phyloP scores from a whole-genome alignment of 2,329 filamentous ascomycete species.

The Pyrenophora seminiperda region DNA sequence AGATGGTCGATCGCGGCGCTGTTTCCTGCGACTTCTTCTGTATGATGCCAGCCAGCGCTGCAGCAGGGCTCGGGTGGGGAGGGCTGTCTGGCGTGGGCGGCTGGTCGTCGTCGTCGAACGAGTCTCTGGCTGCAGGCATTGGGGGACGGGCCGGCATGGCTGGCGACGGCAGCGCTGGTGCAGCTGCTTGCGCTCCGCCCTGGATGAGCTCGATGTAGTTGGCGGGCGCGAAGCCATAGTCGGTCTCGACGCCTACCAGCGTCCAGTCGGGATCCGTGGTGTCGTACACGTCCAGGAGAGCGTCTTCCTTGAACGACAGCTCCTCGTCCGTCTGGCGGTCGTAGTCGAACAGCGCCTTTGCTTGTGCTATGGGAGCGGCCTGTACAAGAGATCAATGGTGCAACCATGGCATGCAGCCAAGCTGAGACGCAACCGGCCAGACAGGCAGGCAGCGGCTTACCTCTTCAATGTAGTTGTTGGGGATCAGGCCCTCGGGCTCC shows the following conservation, averaged over 20 bases:
- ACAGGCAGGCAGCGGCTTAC: slow-evolving; percentile 54
- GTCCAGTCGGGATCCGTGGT: slow-evolving; percentile 95
- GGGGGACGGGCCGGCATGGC: slow-evolving; percentile 49
- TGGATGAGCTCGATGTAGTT: slow-evolving; percentile 87
- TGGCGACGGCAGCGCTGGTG: slow-evolving; percentile 51
- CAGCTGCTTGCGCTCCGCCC: slow-evolving; percentile 46
- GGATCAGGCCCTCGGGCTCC: slow-evolving; percentile 86
- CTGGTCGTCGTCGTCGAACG: slow-evolving; percentile 49
- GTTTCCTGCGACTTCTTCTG: slow-evolving; percentile 54
- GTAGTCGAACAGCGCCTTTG: slow-evolving; percentile 97
- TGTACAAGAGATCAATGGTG: slow-evolving; percentile 35
- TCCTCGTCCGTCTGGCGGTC: slow-evolving; percentile 97
- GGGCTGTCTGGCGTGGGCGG: slow-evolving; percentile 54
- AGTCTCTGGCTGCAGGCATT: slow-evolving; percentile 48
- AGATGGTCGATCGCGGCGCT: slow-evolving; percentile 40
- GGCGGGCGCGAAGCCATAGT: slow-evolving; percentile 92
- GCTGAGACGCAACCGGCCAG: not conserved
- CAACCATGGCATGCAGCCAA: not conserved
- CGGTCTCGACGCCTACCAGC: slow-evolving; percentile 78
- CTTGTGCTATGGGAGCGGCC: slow-evolving; percentile 68
- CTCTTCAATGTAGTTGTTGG: slow-evolving; percentile 94
- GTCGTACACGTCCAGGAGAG: slow-evolving; percentile 82
- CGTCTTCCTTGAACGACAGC: slow-evolving; percentile 91
- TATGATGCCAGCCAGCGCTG: slow-evolving; percentile 61
- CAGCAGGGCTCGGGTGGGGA: slow-evolving; percentile 60